These are phyloP conservation scores for Apiospora hydei DNA, from an alignment of 2,329 filamentous ascomycete genomes.

Conservation along the genomic window DNA sequence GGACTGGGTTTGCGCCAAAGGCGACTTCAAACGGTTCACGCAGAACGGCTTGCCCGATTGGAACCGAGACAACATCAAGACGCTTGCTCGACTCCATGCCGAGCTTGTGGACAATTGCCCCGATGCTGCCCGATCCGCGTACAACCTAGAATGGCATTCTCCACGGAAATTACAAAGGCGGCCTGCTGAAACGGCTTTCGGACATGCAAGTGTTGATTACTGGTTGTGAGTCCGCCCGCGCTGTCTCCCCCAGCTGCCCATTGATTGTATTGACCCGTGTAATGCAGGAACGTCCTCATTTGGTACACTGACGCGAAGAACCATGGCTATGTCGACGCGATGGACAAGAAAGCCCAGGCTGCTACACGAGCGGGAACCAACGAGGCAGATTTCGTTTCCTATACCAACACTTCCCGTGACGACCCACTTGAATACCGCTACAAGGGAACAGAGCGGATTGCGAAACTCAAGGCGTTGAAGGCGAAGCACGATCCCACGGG, in stretches of 20 bases:
- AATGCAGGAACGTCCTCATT: slow-evolving; percentile 12
- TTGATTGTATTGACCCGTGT: background rate
- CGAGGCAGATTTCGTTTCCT: background rate
- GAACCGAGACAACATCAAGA: slow-evolving; percentile 23
- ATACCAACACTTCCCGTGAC: background rate
- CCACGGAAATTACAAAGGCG: background rate
- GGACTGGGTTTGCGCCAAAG: slow-evolving; percentile 32
- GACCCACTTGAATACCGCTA: background rate
- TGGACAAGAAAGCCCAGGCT: background rate
- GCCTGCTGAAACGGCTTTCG: background rate
- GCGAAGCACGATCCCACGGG: background rate
- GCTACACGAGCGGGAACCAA: background rate
- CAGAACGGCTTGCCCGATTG: slow-evolving; percentile 33
- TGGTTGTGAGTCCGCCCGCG: slow-evolving; percentile 24
- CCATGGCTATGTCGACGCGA: slow-evolving; percentile 2
- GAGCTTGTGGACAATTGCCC: slow-evolving; percentile 26
- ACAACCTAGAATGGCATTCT: slow-evolving; percentile 29
- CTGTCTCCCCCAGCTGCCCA: background rate
- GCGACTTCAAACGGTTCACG: slow-evolving; percentile 35
- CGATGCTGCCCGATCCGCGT: slow-evolving; percentile 28
- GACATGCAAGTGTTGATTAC: slow-evolving; percentile 4
- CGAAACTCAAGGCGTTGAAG: background rate
- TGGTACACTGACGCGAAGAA: slow-evolving; percentile 9
- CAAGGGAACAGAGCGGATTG: background rate
- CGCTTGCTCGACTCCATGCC: slow-evolving; percentile 26